phyloP scores from a whole-genome alignment of 495 filamentous ascomycete genomes.

The Massariosphaeria phaeospora region DNA sequence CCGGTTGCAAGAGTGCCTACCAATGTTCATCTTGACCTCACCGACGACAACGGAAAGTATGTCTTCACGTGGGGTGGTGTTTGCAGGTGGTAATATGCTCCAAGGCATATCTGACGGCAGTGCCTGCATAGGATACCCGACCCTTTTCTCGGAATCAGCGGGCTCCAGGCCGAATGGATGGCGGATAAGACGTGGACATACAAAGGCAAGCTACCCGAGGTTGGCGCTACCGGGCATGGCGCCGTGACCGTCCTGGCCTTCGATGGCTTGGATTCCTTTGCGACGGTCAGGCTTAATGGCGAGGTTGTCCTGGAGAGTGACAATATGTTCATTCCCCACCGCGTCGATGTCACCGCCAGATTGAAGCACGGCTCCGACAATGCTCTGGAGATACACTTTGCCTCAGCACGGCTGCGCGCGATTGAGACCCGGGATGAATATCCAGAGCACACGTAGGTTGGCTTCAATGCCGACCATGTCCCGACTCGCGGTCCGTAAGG shows the following conservation, averaged over 20 bases:
- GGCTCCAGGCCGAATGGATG: constrained; percentile 39
- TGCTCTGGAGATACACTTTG: constrained; percentile 39
- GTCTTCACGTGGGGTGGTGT: constrained; percentile 25
- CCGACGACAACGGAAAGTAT: constrained; percentile 38
- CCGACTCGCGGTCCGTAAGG: constrained; percentile 38
- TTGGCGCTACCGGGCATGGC: constrained; percentile 4
- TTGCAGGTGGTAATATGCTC: constrained; percentile 15
- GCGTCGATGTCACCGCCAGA: constrained; percentile 36
- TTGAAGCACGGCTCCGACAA: constrained; percentile 29
- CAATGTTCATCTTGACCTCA: constrained; percentile 41
- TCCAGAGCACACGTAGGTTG: constrained; percentile 41
- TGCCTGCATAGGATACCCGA: constrained; percentile 37
- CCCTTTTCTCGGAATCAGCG: constrained; percentile 41
- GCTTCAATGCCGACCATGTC: constrained; percentile 42
- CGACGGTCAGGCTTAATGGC: constrained; percentile 41
- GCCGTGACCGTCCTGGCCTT: constrained; percentile 35
- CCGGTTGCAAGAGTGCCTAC: constrained; percentile 38
- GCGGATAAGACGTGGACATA: constrained; percentile 40
- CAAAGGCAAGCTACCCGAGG: constrained; percentile 31
- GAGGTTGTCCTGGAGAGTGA: constrained; percentile 36
- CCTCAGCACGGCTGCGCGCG: constrained; percentile 32
- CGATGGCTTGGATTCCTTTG: constrained; percentile 43
- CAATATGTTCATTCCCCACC: constrained; percentile 42
- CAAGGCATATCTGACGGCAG: constrained; percentile 17
- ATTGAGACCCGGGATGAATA: constrained; percentile 38